These are phyloP conservation scores for Golubevia sp. DNA, from an alignment of 1,284 basidiomycete species.

Conservation along the genomic window DNA sequence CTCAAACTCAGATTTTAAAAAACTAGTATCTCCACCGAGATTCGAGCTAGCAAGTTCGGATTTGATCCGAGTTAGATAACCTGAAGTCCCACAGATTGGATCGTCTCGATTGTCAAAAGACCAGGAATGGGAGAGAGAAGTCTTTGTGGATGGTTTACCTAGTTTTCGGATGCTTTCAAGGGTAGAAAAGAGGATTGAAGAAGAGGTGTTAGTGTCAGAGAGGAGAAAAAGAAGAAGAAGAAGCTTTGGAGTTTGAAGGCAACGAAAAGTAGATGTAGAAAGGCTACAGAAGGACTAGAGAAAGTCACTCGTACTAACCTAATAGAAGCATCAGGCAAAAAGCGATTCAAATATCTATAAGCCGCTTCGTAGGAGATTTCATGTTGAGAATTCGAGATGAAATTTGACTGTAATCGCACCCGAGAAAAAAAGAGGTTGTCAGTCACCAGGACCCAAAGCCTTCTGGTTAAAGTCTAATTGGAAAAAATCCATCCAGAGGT, in stretches of 20 bases:
- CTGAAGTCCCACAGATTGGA: conserved; percentile 66
- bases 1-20: conserved; percentile 41
- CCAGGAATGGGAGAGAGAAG: conserved; percentile 79
- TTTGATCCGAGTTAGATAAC: conserved; percentile 14
- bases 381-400: conserved; percentile 14
- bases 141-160: conserved; percentile 80
- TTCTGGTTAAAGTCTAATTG: too few relatives aligned
- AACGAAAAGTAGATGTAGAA: neutral
- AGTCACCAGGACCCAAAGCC: too few relatives aligned
- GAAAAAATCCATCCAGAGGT: too few relatives aligned
- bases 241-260: neutral
- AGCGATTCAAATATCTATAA: conserved; percentile 26
- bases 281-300: too few relatives aligned
- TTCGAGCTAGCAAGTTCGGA: conserved; percentile 36
- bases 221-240: conserved; percentile 1
- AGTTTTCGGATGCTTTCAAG: conserved; percentile 82
- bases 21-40: conserved; percentile 44
- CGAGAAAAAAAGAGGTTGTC: too few relatives aligned
- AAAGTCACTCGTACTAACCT: neutral
- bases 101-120: conserved; percentile 81
- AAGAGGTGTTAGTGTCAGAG: conserved; percentile 14
- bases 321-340: conserved; percentile 36
- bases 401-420: too few relatives aligned
- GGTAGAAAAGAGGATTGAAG: conserved; percentile 7
- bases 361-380: conserved; percentile 49